Evolutionary conservation across 202 grass and related monocot species (phyloP), one percentile per base, ranked within the genome.

Genomic region (Zoysia matrella): DNA sequence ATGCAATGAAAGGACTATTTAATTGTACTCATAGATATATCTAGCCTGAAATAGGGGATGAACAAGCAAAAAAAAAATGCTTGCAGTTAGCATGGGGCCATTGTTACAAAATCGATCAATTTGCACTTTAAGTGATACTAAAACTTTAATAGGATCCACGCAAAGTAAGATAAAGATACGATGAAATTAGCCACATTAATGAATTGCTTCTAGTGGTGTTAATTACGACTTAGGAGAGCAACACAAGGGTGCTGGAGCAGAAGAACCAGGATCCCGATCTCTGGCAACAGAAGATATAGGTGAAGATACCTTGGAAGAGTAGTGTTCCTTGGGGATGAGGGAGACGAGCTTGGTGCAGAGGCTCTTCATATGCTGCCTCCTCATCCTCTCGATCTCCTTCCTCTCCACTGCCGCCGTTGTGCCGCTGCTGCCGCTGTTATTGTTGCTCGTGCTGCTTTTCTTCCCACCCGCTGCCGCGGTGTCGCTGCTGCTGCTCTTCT

Each of bases 331-430:
- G 30, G 30, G 30, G 30, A 36, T 36, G 30, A 36, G 30, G 30
- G 30, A 36, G 30, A 36, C 30, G 82, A 93, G 91, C 73, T 86
- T 78, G 52, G 43, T 0, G 82, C 82, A 90, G 52, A 93, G 88
- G 51, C 1, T 57, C 78, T 90, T 93, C 88, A 93, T 90, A 1
- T 90, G 82, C 65, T 79, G 75, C 75, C 91, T 75, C 77, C 91
- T 93, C 50, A 55, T 84, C 69, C 82, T 87, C 87, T 93, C 91
- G 14, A 73, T 47, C 53, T 89, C 86, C 74, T 93, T 36, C 30
- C 30, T 67, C 43, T n/a, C 67, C 15, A 50, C 60, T 52, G 30
- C 30, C 30, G 30, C 30, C 30, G 30, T 36, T 36, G 30, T 36
- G 30, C 30, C 30, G 30, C 30, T 36, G 30, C 30, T 36, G 30